Percentiles rank a stretch among this genome's conserved stretches.
phyloP scores from a whole-genome alignment of 331 rosid genomes.

The Malus hybrid region DNA sequence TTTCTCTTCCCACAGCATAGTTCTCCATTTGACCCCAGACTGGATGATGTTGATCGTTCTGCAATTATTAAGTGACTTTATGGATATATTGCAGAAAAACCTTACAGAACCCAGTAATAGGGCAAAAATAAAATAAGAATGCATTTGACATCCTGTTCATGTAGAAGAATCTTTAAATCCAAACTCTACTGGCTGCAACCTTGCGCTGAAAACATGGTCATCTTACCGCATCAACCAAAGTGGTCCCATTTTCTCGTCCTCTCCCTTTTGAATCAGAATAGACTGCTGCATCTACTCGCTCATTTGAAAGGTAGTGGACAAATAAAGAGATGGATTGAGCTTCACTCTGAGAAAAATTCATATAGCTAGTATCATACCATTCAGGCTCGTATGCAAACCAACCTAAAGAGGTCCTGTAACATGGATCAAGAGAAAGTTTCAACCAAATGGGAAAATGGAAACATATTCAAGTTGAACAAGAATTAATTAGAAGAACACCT shows the following conservation, averaged over 20 bases:
- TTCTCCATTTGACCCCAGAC: conserved; percentile 97
- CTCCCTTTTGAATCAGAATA: conserved; percentile 60
- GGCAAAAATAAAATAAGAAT: conserved; percentile 2
- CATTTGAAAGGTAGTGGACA: conserved; percentile 76
- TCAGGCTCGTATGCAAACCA: conserved; percentile 89
- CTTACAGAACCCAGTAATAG: conserved; percentile 7
- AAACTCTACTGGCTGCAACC: conserved; percentile 1
- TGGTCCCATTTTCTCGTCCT: conserved; percentile 68
- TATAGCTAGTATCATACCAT: conserved; percentile 73
- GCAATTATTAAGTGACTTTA: conserved; percentile 19
- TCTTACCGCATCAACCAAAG: conserved; percentile 59
- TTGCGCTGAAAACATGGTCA: conserved; percentile 11
- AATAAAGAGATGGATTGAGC: conserved; percentile 86
- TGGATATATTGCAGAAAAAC: conserved; percentile 8
- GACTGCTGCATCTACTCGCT: conserved; percentile 46
- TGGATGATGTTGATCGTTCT: conserved; percentile 77
- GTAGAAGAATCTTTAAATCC: conserved; percentile 6
- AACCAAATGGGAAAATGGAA: conserved; percentile 12
- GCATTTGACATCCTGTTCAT: neutral
- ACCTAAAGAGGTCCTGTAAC: conserved; percentile 80
- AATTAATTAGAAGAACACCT: conserved; percentile 7
- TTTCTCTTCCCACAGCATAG: conserved; percentile 76
- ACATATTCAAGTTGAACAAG: conserved; percentile 1
- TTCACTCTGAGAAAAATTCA: conserved; percentile 82
- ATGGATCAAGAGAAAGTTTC: conserved; percentile 23